Conservation (phyloP, 345 rosid species). For the Clausena lansium region DNA sequence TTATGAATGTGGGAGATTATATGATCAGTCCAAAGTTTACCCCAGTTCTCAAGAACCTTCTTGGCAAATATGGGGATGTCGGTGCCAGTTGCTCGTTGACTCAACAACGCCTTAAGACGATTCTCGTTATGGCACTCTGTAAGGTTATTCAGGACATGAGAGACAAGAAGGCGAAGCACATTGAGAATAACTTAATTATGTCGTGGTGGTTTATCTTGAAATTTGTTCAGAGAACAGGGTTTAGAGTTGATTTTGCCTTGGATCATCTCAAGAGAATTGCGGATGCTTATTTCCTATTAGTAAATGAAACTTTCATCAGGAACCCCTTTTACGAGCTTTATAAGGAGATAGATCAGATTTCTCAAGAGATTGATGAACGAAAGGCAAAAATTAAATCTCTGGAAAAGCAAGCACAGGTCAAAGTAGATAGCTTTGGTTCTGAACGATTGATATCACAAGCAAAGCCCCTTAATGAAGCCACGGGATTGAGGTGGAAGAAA, state of each 20-base stretch:
- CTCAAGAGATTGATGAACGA: no score
- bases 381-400: no score
- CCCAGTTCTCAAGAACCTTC: background rate
- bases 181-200: background rate
- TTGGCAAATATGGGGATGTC: background rate
- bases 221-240: no score
- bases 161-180: background rate
- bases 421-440: no score
- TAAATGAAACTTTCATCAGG: no score
- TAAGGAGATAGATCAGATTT: no score
- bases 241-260: background rate
- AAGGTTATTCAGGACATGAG: background rate
- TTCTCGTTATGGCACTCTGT: background rate
- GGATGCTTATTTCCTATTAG: background rate
- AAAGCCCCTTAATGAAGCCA: no score
- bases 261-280: background rate
- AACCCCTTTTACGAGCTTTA: no score
- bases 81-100: background rate
- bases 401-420: no score
- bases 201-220: background rate
- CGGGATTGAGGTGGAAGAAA: no score
- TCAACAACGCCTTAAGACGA: background rate
- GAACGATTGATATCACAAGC: no score
- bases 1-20: background rate
- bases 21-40: background rate